Percentiles rank a stretch among this genome's conserved stretches.
These are phyloP conservation scores for Fusarium fujikuroi DNA, from an alignment of 2,329 filamentous ascomycete species.

Conservation along the genomic window DNA sequence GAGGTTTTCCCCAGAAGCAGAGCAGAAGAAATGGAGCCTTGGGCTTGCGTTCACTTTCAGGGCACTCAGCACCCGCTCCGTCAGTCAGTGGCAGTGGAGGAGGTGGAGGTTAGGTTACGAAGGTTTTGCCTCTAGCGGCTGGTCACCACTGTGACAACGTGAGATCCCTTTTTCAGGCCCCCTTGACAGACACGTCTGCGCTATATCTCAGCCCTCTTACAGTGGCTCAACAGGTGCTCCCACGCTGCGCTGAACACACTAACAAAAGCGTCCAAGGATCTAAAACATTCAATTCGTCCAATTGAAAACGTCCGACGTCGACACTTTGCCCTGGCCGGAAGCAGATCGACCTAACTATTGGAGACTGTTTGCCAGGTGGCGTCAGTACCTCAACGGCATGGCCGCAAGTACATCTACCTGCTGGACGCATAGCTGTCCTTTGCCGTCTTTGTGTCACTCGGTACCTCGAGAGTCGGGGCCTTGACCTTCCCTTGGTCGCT, in stretches of 20 bases:
- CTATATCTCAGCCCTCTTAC: slow-evolving; percentile 36
- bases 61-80: slow-evolving; percentile 11
- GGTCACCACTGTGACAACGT: slow-evolving; percentile 26
- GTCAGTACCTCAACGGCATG: slow-evolving; percentile 36
- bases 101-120: slow-evolving; percentile 51
- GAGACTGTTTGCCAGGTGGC: slow-evolving; percentile 33
- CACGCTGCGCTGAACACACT: background rate
- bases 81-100: slow-evolving; percentile 23
- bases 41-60: slow-evolving; percentile 37
- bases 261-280: slow-evolving; percentile 6
- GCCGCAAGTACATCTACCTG: slow-evolving; percentile 34
- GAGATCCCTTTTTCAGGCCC: slow-evolving; percentile 19
- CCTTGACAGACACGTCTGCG: slow-evolving; percentile 28
- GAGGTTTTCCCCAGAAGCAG: slow-evolving; percentile 53
- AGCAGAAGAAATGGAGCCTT: slow-evolving; percentile 46
- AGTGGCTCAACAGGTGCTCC: slow-evolving; percentile 29
- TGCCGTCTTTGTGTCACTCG: slow-evolving; percentile 32
- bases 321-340: slow-evolving; percentile 41
- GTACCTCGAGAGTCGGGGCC: slow-evolving; percentile 20
- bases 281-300: slow-evolving; percentile 24
- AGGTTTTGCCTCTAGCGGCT: slow-evolving; percentile 52
- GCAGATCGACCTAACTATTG: slow-evolving; percentile 38
- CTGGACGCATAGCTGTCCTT: slow-evolving; percentile 12
- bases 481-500: slow-evolving; percentile 34
- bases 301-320: slow-evolving; percentile 37